A percentile compares a stretch with the other conserved stretches of the same genome.
Conservation (phyloP, 2,329 filamentous ascomycete species). For the Aspergillus sp. region DNA sequence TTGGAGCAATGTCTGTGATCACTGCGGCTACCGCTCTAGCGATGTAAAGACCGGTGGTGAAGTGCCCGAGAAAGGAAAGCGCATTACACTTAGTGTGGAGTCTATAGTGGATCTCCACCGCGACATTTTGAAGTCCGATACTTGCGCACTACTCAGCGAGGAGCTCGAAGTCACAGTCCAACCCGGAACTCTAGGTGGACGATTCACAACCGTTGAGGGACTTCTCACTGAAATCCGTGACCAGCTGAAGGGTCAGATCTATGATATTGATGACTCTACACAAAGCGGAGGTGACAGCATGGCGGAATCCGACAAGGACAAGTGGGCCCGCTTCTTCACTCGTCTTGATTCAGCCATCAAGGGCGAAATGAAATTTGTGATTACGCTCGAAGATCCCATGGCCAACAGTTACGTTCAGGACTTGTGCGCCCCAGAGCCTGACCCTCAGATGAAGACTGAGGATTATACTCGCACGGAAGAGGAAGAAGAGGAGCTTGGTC, state of each 20-base stretch:
- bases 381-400: constrained; percentile 82
- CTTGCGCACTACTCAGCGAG: constrained; percentile 80
- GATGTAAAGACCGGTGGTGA: constrained; percentile 97
- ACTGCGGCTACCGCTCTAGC: constrained; percentile 91
- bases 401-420: constrained; percentile 94
- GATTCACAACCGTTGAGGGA: constrained; percentile 96
- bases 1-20: constrained; percentile 89
- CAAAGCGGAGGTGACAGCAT: constrained; percentile 76
- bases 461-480: constrained; percentile 85
- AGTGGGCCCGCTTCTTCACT: constrained; percentile 81
- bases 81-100: constrained; percentile 74
- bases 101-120: constrained; percentile 73
- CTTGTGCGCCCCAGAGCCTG: constrained; percentile 73
- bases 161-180: constrained; percentile 86
- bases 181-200: constrained; percentile 88
- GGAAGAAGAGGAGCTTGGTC: constrained; percentile 88
- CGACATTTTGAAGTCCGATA: constrained; percentile 96
- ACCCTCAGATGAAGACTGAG: constrained; percentile 77
- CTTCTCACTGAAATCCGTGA: constrained; percentile 88
- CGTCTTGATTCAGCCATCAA: constrained; percentile 74
- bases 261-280: constrained; percentile 64
- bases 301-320: constrained; percentile 59
- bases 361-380: constrained; percentile 76
- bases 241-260: constrained; percentile 85
- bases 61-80: constrained; percentile 80